Evolutionary conservation across 2,329 filamentous ascomycete genomes (phyloP).

Genomic region (Trichoderma sp.): DNA sequence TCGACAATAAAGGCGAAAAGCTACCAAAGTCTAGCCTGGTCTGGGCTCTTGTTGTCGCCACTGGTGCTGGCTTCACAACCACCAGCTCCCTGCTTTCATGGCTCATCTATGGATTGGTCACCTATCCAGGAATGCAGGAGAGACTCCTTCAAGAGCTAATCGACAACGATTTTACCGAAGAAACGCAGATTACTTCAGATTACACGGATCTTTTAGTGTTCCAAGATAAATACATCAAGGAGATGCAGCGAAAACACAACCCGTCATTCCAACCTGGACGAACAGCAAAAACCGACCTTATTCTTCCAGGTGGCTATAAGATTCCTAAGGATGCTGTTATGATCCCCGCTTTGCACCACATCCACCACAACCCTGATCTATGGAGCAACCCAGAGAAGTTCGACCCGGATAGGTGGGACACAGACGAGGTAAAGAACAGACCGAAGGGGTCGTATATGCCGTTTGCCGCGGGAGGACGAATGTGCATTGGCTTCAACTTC

Average conservation of each 20-base stretch:
- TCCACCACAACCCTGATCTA: slow-evolving; percentile 53
- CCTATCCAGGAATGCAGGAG: slow-evolving; percentile 58
- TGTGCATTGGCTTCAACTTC: slow-evolving; percentile 67
- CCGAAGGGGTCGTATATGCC: slow-evolving; percentile 57
- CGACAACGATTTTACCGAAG: slow-evolving; percentile 46
- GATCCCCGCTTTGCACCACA: slow-evolving; percentile 53
- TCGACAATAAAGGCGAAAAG: slow-evolving; percentile 56
- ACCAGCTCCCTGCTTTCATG: slow-evolving; percentile 60
- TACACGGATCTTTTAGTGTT: slow-evolving; percentile 50
- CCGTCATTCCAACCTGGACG: slow-evolving; percentile 62
- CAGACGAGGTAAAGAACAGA: slow-evolving; percentile 52
- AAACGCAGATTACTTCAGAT: slow-evolving; percentile 50
- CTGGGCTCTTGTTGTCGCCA: slow-evolving; percentile 49
- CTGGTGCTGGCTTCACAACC: slow-evolving; percentile 62
- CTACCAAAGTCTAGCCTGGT: slow-evolving; percentile 41
- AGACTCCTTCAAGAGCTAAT: slow-evolving; percentile 59
- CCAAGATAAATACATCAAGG: slow-evolving; percentile 61
- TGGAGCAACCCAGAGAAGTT: slow-evolving; percentile 62
- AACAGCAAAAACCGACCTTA: slow-evolving; percentile 55
- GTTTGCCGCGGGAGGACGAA: slow-evolving; percentile 57
- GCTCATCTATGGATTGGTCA: slow-evolving; percentile 55
- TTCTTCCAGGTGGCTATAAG: slow-evolving; percentile 61
- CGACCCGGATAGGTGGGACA: slow-evolving; percentile 59
- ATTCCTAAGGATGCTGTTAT: slow-evolving; percentile 54
- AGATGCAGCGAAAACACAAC: slow-evolving; percentile 61